Evolutionary conservation across 768 basidiomycete species (phyloP).

Genomic region (Megacollybia marginata): DNA sequence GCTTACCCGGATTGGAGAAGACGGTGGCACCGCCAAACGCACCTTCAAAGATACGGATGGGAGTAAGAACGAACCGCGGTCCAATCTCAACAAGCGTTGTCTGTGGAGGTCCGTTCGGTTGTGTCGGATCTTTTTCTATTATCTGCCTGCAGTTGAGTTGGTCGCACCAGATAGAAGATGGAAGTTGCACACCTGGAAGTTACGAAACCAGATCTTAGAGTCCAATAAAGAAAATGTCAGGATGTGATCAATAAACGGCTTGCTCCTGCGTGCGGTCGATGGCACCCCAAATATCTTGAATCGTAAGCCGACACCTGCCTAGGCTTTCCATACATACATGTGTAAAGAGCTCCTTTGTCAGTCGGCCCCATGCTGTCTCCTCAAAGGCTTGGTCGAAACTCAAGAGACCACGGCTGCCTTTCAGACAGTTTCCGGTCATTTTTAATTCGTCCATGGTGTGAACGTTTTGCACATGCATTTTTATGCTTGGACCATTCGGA

Average conservation of each 20-base stretch:
- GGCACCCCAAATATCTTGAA: conserved; percentile 91
- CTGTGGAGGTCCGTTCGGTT: conserved; percentile 78
- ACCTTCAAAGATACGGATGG: conserved; percentile 97
- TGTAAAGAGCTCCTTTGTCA: conserved; percentile 91
- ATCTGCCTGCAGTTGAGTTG: conserved; percentile 45
- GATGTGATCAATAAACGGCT: conserved; percentile 98
- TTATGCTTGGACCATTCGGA: conserved; percentile 95
- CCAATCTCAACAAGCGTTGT: conserved; percentile 95
- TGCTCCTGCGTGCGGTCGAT: conserved; percentile 79
- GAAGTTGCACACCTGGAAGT: conserved; percentile 87
- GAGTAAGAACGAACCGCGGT: conserved; percentile 93
- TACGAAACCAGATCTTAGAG: conserved; percentile 97
- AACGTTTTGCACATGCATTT: conserved; percentile 96
- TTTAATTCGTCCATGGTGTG: conserved; percentile 99
- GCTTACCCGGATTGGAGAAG: not conserved
- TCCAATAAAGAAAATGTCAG: conserved; percentile 94
- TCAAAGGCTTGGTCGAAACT: conserved; percentile 92
- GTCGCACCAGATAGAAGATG: not conserved
- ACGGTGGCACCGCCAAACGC: conserved; percentile 66
- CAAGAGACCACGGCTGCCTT: conserved; percentile 86
- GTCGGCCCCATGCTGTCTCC: conserved; percentile 74
- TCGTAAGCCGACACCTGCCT: not conserved
- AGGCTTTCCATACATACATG: conserved; percentile 49
- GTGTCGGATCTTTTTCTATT: conserved; percentile 86
- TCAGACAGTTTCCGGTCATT: conserved; percentile 98